Base-by-base conservation (phyloP, 305 asterid genomes). In the Caryopteris hybrid region DNA sequence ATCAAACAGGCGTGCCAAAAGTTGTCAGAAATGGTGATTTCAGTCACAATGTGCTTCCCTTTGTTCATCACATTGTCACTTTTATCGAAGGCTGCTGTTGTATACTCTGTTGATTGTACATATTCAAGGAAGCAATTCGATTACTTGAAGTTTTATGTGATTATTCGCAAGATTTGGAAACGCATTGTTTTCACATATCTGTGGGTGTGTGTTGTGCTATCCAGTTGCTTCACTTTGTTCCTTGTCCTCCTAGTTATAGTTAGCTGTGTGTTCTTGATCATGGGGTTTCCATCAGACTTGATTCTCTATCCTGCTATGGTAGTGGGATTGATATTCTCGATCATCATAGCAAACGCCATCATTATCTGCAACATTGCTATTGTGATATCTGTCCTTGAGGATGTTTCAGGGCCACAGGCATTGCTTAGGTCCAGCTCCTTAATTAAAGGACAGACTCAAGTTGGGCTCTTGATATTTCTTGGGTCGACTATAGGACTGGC, bases 321-420 rank as follows among this genome's bases (percentile, higher is more conserved):
- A 14, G 79, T 85, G 14, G 97, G 97, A 41, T 52, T 91, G 56
- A 51, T 89, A 2, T 87, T 87, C 76, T 91, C 97, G 0, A 75
- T 94, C 58, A 62, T 89, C 43, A 68, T 94, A 39, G 99, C 96
- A 2, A 94, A 91, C 66, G 88, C 95, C 12, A 87, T 80, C 33
- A 89, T 91, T 20, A 79, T 91, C 61, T 89, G 92, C 81, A 88
- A 81, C 80, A 74, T 86, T 79, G 92, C 92, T 42, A 60, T 89
- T 41, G 97, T 94, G 77, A 86, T 91, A 64, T 94, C 98, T 33
- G 86, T 94, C 52, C 82, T 94, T 68, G 97, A 93, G 86, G 96
- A 93, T 55, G 90, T 84, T 23, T 82, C 88, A 0, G 96, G 96
- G 42, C 84, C 89, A 5, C 88, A 83, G 46, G 99, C 97, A 1